Evolutionary conservation across 2,329 filamentous ascomycete genomes (phyloP), one percentile per base, ranked within the genome.

Genomic region (Botryotinia calthae): DNA sequence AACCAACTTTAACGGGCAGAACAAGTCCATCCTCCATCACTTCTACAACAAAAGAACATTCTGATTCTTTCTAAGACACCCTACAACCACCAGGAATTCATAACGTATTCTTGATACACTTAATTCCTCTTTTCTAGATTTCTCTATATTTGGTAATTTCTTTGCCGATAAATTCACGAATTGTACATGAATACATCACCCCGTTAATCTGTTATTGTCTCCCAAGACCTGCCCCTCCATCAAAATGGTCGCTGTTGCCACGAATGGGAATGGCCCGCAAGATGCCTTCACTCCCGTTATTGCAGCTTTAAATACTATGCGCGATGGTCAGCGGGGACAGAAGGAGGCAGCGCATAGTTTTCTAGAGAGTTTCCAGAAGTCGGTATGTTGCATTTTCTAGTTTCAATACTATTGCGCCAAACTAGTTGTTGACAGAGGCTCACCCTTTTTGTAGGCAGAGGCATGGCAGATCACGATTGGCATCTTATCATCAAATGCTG

Each of bases 291-390:
- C 90, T 83, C 93, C 93, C 80, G 93, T 99, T 78, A 87, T 98
- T 79, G 90, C 92, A 78, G 96, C 95, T 76, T 91, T 98, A 84
- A 89, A 91, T 81, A 96, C 95, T 76, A 97, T 99, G 95, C 91
- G 94, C 81, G 93, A 91, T 83, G 92, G 90, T 77, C 90, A 95
- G 81, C 89, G 92, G 80, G 88, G 91, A 77, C 89, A 93, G 81
- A 98, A 98, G 86, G 91, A 92, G 82, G 92, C 94, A 82, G 95
- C 94, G 74, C 95, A 98, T 81, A 90, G 95, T 81, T 99, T 91
- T 82, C 87, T 99, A 74, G 93, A 97, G 84, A 91, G 90, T 79
- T 99, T 98, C 84, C 96, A 99, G 88, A 99, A 99, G 89, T 98
- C 96, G 82, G 95, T 97, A 83, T 78, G 91, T 88, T 74, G 67